phyloP scores from a whole-genome alignment of 1,284 basidiomycete genomes.

The Irpex sp. region DNA sequence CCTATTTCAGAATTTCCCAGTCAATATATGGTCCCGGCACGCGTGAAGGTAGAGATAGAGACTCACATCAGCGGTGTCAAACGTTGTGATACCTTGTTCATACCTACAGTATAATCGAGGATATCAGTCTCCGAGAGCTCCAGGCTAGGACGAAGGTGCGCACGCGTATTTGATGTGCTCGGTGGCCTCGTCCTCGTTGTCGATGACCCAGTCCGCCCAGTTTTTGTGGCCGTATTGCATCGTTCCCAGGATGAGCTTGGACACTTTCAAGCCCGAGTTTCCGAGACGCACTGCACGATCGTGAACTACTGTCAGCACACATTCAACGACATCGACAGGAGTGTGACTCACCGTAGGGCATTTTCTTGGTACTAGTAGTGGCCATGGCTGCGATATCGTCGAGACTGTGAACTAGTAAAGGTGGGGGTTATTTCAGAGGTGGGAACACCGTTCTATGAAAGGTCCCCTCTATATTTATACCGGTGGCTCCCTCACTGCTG shows the following conservation, averaged over 20 bases:
- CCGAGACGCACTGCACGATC: conserved; percentile 29
- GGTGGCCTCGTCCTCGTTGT: conserved; percentile 23
- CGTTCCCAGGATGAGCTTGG: conserved; percentile 30
- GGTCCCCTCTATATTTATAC: neutral
- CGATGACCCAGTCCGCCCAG: conserved; percentile 31
- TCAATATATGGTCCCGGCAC: neutral
- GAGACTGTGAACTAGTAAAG: neutral
- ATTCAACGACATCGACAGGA: neutral
- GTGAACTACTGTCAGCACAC: neutral
- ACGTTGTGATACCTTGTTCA: conserved; percentile 11
- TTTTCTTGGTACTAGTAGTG: neutral
- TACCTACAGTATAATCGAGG: neutral
- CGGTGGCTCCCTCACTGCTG: neutral
- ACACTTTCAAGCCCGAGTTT: conserved; percentile 36
- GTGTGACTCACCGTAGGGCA: neutral
- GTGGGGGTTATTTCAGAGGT: neutral
- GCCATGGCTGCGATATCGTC: neutral
- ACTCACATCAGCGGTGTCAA: conserved; percentile 45
- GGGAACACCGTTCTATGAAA: neutral
- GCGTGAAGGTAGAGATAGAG: neutral
- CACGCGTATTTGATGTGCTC: conserved; percentile 29
- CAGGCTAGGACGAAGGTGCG: neutral
- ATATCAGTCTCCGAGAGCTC: neutral
- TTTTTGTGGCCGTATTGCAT: conserved; percentile 30
- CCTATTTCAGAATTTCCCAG: neutral